Percentiles rank a stretch among this genome's conserved stretches.
Conservation (phyloP, 192 early-diverging fungal species). For the Phycomyces blakesleeanus region DNA sequence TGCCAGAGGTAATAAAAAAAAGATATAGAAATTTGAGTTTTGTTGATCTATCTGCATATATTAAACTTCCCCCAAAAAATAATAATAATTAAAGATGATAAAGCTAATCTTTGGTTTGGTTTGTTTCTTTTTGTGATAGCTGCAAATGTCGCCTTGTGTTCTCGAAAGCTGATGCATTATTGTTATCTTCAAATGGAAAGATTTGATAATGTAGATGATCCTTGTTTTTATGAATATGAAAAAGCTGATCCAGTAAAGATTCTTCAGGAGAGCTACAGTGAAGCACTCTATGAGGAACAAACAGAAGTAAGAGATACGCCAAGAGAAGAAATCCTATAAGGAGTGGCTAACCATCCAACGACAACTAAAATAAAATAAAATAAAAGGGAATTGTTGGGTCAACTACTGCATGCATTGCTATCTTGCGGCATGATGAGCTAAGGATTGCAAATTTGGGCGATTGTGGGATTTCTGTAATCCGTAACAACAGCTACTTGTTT, state of each 20-base stretch:
- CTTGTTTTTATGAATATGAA: slow-evolving; percentile 75
- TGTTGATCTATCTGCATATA: not conserved
- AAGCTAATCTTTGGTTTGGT: no score
- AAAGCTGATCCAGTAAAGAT: slow-evolving; percentile 80
- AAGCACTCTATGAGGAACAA: slow-evolving; percentile 68
- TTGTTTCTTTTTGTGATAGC: slow-evolving; percentile 39
- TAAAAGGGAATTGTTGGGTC: slow-evolving; percentile 76
- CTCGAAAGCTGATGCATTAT: slow-evolving; percentile 94
- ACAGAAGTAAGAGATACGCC: slow-evolving; percentile 43
- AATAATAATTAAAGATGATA: not conserved
- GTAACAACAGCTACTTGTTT: slow-evolving; percentile 84
- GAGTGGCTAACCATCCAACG: not conserved
- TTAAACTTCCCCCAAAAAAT: not conserved
- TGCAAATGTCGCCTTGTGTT: slow-evolving; percentile 90
- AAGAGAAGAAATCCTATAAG: not conserved
- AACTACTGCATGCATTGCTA: slow-evolving; percentile 85
- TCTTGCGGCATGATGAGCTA: slow-evolving; percentile 87
- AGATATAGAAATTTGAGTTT: not conserved
- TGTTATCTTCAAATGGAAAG: slow-evolving; percentile 79
- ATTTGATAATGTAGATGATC: slow-evolving; percentile 78
- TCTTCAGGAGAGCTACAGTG: slow-evolving; percentile 74
- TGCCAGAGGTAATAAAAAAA: slow-evolving; percentile 30
- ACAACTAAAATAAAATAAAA: not conserved
- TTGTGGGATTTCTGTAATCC: slow-evolving; percentile 85
- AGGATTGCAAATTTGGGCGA: slow-evolving; percentile 94